Percentiles rank a stretch among this genome's conserved stretches.
Conservation (phyloP, 2,329 filamentous ascomycete genomes). For the Aspergillus felis region DNA sequence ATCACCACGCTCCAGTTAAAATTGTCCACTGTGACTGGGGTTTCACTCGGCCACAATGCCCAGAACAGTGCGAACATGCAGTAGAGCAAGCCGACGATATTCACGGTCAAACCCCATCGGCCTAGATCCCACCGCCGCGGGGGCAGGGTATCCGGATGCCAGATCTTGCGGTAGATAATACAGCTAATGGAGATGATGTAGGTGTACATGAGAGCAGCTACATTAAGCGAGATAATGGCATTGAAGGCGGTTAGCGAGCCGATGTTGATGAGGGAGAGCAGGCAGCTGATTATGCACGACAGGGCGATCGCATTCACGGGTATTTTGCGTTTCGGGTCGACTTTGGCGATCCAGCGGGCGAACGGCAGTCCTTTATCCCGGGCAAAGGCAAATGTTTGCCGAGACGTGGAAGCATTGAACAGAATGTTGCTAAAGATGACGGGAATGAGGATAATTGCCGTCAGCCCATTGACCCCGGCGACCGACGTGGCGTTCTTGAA, state of each 20-base stretch:
- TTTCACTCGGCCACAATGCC: conserved; percentile 44
- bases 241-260: conserved; percentile 50
- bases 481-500: conserved; percentile 32
- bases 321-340: conserved; percentile 36
- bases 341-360: conserved; percentile 35
- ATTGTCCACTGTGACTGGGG: conserved; percentile 34
- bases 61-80: conserved; percentile 45
- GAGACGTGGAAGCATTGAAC: conserved; percentile 37
- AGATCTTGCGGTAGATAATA: conserved; percentile 43
- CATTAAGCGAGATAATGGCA: conserved; percentile 48
- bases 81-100: conserved; percentile 43
- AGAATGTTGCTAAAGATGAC: conserved; percentile 39
- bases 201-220: conserved; percentile 47
- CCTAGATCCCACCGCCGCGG: conserved; percentile 43
- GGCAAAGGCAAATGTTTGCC: conserved; percentile 43
- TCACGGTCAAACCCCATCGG: conserved; percentile 41
- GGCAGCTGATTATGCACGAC: conserved; percentile 27
- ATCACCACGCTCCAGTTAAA: conserved; percentile 53
- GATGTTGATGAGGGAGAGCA: conserved; percentile 50
- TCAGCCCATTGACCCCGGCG: conserved; percentile 26
- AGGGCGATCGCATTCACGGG: conserved; percentile 40
- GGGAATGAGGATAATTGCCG: conserved; percentile 41
- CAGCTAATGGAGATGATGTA: conserved; percentile 49
- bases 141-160: conserved; percentile 36
- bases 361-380: conserved; percentile 43